Conservation (phyloP, 176 grass and related monocot species). For the Ensete ventricosum region DNA sequence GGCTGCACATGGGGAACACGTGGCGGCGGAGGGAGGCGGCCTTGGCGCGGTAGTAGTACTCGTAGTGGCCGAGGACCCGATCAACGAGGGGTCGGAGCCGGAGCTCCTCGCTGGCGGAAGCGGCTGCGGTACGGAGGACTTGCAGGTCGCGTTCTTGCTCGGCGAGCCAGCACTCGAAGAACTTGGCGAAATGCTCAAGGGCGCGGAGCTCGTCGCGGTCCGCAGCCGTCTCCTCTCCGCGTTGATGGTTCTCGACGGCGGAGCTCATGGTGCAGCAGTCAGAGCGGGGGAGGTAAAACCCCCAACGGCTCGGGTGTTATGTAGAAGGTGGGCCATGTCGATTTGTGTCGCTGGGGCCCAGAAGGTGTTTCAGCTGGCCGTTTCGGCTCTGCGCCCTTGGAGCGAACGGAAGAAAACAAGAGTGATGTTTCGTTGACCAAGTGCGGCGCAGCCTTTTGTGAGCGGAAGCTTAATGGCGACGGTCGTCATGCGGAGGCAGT, state of each 20-base stretch:
- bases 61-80: conserved; percentile 50
- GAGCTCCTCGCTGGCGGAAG: background rate
- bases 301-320: too few relatives aligned
- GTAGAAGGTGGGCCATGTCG: too few relatives aligned
- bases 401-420: too few relatives aligned
- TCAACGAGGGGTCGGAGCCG: conserved; percentile 26
- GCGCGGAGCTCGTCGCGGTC: background rate
- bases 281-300: background rate
- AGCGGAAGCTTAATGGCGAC: too few relatives aligned
- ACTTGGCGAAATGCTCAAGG: conserved; percentile 26
- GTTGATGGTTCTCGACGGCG: background rate
- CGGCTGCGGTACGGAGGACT: conserved; percentile 34
- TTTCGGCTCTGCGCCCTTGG: too few relatives aligned
- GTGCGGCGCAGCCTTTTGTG: too few relatives aligned
- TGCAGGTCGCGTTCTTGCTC: conserved; percentile 51
- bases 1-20: conserved; percentile 48
- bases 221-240: background rate
- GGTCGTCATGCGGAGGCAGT: too few relatives aligned
- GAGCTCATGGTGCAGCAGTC: background rate
- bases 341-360: too few relatives aligned
- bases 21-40: conserved; percentile 24
- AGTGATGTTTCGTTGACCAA: too few relatives aligned
- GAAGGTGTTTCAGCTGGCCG: too few relatives aligned
- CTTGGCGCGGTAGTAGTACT: conserved; percentile 64
- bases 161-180: conserved; percentile 42